A percentile compares a stretch with the other conserved stretches of the same genome.
Evolutionary conservation across 805 yeast genomes (phyloP).

Genomic region (Candida cerambycidarum): DNA sequence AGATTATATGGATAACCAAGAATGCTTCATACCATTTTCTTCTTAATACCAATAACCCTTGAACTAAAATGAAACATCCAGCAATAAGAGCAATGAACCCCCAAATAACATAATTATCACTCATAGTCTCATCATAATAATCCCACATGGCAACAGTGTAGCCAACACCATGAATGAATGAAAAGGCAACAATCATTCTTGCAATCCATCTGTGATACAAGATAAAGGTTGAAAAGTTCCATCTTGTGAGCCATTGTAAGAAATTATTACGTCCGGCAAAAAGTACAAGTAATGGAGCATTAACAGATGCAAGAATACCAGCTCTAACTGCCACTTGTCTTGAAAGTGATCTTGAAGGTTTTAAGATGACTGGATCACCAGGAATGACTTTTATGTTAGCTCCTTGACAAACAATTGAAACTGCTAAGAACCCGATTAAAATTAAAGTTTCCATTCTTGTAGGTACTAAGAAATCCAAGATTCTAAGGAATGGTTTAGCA

Average conservation of each 20-base stretch:
- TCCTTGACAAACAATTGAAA: constrained; percentile 19
- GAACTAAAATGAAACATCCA: constrained; percentile 30
- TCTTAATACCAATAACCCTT: constrained; percentile 34
- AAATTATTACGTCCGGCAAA: constrained; percentile 67
- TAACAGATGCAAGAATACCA: constrained; percentile 47
- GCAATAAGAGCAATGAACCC: constrained; percentile 41
- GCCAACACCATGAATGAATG: constrained; percentile 32
- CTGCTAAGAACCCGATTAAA: constrained; percentile 20
- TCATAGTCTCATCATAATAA: constrained; percentile 15
- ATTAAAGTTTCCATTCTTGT: constrained; percentile 36
- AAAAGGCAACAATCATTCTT: constrained; percentile 27
- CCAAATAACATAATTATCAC: constrained; percentile 24
- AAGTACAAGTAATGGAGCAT: constrained; percentile 52
- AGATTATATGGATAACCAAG: constrained; percentile 31
- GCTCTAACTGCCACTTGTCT: constrained; percentile 50
- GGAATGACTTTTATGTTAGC: constrained; percentile 18
- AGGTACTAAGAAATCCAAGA: constrained; percentile 31
- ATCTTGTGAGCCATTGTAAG: constrained; percentile 57
- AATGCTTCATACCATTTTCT: constrained; percentile 39
- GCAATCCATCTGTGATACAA: constrained; percentile 48
- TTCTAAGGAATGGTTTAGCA: constrained; percentile 18
- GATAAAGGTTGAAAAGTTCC: constrained; percentile 47
- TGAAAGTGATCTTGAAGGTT: constrained; percentile 19
- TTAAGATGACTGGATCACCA: constrained; percentile 26
- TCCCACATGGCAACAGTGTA: constrained; percentile 20